Base-by-base conservation (phyloP, 768 basidiomycete species). In the Kwoniella mangroviensis region DNA sequence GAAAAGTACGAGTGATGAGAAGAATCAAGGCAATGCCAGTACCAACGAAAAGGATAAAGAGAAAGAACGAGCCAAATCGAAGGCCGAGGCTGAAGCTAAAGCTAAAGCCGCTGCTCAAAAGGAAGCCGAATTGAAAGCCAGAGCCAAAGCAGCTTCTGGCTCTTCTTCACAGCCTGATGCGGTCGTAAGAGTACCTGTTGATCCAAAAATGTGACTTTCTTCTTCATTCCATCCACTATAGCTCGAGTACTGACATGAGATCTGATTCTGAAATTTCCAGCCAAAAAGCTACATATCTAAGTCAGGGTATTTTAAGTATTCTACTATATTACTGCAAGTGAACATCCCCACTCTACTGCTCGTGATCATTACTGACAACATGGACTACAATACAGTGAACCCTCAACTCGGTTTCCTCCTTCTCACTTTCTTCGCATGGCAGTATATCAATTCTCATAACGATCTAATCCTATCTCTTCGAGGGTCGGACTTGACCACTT, bases 211-310 rank as follows among this genome's bases (percentile, higher is more conserved):
- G 76, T 75, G 40, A 75, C 74, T 71, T 22, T 41, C 26, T 21
- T 65, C 11, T 40, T 26, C 21, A 7, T 61, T 22, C 12, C 41
- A 13, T 11, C 12, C 4, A 21, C 2, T 11, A 19, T 26, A 45
- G 62, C 22, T 65, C 22, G 56, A 21, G 42, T 42, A 65, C 56
- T 63, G 22, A 65, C 10, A 41, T 24, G n/a, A n/a, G 45, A 13
- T 22, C 21, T 26, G 34, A 28, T 57, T 40, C 10, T 40, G 19
- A 19, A 22, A 12, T n/a, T 13, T 34, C 3, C 61, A 78, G 77
- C 9, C 73, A 75, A 56, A 78, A 75, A 68, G 77, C 77, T 2
- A 74, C 67, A 0, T 73, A 63, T 57, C 66, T 73, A 15, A 64
- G 60, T 26, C 77, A 78, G 65, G 74, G 65, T n/a, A n/a, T 78